Evolutionary conservation across 2,329 filamentous ascomycete genomes (phyloP), one percentile per base, ranked within the genome.

Genomic region (Alternaria alternata): DNA sequence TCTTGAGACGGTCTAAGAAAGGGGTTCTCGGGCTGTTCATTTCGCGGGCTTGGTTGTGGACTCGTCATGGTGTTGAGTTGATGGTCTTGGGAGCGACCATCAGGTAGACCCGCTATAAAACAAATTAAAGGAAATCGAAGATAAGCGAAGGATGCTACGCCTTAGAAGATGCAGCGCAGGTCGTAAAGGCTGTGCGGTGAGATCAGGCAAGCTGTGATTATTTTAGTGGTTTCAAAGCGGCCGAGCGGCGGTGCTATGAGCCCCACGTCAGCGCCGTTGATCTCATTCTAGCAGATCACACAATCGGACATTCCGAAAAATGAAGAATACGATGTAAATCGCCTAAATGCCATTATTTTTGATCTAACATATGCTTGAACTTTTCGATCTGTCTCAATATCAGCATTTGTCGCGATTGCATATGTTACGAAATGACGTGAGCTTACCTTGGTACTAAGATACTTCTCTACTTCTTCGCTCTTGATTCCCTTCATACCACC

Each of bases 401-500:
- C 57, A 76, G 67, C 41, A 32, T 12, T n/a, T 16, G 8, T 14
- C 9, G 28, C 30, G 12, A 22, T 12, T 18, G 20, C 12, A 44
- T 79, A n/a, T 20, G 16, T 34, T 5, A 5, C 30, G 24, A 36
- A 22, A 20, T 38, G 22, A 7, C 32, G 36, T 59, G 14, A 12
- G 26, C 87, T 76, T 75, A 94, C 93, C 89, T 99, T 99, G 3
- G 95, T 97, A 78, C 91, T 92, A 64, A 99, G 82, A 82, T 99
- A 99, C 7, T 92, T 93, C 71, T 97, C 93, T 47, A 98, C 91
- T 80, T 99, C 95, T 54, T 89, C 86, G 72, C 94, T 94, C 62
- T 88, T 87, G 63, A 98, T 92, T 0, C 95, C 95, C 41, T 89
- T 89, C 69, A 89, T 87, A 5, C 88, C 87, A 1, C 91, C 92